Percentiles rank a stretch among this genome's conserved stretches.
These are phyloP conservation scores for Hippophae tibetana DNA, from an alignment of 306 rosid species.

Conservation along the genomic window DNA sequence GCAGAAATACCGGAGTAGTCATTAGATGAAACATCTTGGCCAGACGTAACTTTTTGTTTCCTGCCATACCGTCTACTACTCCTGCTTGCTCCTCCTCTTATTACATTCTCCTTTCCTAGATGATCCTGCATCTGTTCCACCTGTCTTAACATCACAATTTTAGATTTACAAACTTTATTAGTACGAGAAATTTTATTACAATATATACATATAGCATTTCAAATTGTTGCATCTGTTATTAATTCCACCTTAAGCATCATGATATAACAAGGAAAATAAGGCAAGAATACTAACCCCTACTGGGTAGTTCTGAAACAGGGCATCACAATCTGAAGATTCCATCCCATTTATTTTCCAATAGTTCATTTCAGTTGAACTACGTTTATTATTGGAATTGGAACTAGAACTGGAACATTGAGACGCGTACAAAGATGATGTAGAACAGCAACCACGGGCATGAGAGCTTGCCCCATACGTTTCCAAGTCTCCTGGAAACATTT, in stretches of 20 bases:
- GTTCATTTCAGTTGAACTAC: slow-evolving; percentile 45
- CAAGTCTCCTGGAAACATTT: slow-evolving; percentile 55
- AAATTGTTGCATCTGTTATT: neutral
- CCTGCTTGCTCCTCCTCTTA: slow-evolving; percentile 33
- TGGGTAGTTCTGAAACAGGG: slow-evolving; percentile 43
- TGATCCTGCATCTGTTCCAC: slow-evolving; percentile 28
- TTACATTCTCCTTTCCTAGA: slow-evolving; percentile 26
- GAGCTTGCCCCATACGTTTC: slow-evolving; percentile 26
- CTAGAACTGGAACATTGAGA: slow-evolving; percentile 20
- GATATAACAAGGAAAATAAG: neutral
- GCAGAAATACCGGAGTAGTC: slow-evolving; percentile 32
- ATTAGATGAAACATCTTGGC: slow-evolving; percentile 36
- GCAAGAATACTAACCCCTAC: slow-evolving; percentile 59
- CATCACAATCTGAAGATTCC: slow-evolving; percentile 26
- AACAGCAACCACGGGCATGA: slow-evolving; percentile 17
- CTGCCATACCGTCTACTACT: slow-evolving; percentile 24
- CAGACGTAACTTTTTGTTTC: slow-evolving; percentile 39
- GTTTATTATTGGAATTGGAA: slow-evolving; percentile 49
- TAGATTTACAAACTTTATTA: slow-evolving; percentile 1
- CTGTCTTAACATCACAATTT: slow-evolving; percentile 37
- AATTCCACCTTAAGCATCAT: neutral
- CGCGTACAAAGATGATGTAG: slow-evolving; percentile 33
- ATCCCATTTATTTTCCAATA: slow-evolving; percentile 21
- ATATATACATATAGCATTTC: no score
- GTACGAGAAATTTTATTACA: no score